Evolutionary conservation across 306 rosid genomes (phyloP).

Genomic region (Senna tora): DNA sequence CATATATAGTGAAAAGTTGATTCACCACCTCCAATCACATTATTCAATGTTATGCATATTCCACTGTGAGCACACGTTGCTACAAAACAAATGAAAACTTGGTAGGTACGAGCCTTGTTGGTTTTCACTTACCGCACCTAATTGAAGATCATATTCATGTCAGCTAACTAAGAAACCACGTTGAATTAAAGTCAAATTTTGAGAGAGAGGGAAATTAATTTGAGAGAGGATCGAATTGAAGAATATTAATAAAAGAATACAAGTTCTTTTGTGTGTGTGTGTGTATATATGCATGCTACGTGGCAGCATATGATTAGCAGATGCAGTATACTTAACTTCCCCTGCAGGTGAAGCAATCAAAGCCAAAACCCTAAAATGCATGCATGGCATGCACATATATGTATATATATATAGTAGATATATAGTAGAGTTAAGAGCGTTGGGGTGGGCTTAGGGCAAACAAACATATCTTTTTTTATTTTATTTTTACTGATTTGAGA

Average conservation of each 20-base stretch:
- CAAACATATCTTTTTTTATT: constrained; percentile 31
- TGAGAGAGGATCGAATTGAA: too few species aligned
- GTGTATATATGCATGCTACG: too few species aligned
- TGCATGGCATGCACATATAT: constrained; percentile 27
- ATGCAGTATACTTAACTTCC: neutral
- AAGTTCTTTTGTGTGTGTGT: too few species aligned
- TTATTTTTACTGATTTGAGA: constrained; percentile 28
- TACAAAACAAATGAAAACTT: constrained; percentile 20
- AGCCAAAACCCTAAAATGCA: constrained; percentile 22
- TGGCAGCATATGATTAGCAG: neutral
- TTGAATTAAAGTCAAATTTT: neutral
- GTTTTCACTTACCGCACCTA: constrained; percentile 31
- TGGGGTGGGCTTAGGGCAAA: constrained; percentile 24
- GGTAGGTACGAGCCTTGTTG: constrained; percentile 32
- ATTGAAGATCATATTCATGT: constrained; percentile 12
- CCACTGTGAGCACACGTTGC: constrained; percentile 40
- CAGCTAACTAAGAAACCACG: constrained; percentile 12
- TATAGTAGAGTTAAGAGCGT: neutral
- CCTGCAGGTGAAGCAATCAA: constrained; percentile 12
- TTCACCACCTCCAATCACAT: constrained; percentile 26
- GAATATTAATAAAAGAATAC: neutral
- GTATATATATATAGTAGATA: neutral
- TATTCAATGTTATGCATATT: constrained; percentile 30
- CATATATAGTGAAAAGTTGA: too few species aligned
- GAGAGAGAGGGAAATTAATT: neutral